phyloP scores from a whole-genome alignment of 129 eudicot species.

The Dittrichia graveolens region DNA sequence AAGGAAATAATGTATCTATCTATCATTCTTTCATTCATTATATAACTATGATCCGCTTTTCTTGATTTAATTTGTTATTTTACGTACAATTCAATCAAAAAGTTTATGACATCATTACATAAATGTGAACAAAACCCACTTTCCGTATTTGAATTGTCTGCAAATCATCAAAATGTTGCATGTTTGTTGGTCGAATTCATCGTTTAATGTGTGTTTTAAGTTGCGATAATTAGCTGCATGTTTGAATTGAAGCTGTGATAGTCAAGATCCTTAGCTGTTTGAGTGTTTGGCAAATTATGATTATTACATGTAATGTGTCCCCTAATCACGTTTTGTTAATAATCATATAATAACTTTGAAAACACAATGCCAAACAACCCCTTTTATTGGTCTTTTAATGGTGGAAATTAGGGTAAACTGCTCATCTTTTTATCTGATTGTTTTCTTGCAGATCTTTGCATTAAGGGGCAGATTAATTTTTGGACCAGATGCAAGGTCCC shows the following conservation, averaged over 20 bases:
- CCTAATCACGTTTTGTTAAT: neutral
- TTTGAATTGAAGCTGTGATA: neutral
- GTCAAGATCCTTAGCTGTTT: neutral
- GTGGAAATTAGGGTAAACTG: too few species aligned
- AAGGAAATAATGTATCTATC: constrained; percentile 58
- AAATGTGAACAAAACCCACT: neutral
- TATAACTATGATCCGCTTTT: constrained; percentile 19
- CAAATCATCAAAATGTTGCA: neutral
- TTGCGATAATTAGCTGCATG: neutral
- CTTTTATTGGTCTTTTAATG: neutral
- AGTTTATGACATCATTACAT: neutral
- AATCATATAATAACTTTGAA: neutral
- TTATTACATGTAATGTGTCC: neutral
- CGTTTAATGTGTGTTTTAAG: neutral
- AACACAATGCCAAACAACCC: neutral
- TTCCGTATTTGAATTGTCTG: neutral
- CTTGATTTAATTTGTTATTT: neutral
- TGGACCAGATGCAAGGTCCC: constrained; percentile 58
- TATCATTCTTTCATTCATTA: neutral
- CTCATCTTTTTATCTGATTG: neutral
- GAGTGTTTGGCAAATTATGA: neutral
- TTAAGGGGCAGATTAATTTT: constrained; percentile 59
- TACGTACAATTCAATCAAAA: neutral
- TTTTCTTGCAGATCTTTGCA: constrained; percentile 46
- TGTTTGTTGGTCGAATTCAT: constrained; percentile 13